Conservation (phyloP, 169 alveolate genomes). For the Neospora caninum region DNA sequence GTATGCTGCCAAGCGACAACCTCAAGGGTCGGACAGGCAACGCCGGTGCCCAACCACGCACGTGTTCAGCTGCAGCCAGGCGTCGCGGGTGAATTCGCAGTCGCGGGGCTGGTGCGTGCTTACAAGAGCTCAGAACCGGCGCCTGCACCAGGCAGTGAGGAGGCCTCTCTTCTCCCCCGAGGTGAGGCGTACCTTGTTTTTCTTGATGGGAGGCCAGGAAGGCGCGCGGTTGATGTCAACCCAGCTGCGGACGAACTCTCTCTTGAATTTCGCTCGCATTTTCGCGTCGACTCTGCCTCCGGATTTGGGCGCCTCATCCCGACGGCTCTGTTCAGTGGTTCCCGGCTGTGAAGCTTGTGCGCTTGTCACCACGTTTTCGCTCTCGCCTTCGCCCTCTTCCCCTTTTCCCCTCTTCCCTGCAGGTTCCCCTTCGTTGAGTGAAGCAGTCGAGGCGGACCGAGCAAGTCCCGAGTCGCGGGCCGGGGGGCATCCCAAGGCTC, state of each 20-base stretch:
- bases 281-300: slow-evolving; percentile 37
- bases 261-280: slow-evolving; percentile 34
- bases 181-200: neutral
- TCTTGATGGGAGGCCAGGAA: slow-evolving; percentile 62
- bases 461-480: neutral
- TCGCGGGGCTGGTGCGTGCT: too few relatives aligned
- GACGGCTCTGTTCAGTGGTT: neutral
- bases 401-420: neutral
- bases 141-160: too few relatives aligned
- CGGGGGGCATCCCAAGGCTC: neutral
- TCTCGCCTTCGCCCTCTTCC: neutral
- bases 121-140: too few relatives aligned
- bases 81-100: too few relatives aligned
- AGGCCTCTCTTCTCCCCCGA: too few relatives aligned
- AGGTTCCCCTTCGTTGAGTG: neutral
- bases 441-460: neutral
- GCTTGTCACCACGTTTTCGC: neutral
- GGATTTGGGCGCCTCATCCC: neutral
- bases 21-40: too few relatives aligned
- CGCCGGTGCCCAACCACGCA: too few relatives aligned
- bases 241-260: slow-evolving; percentile 50
- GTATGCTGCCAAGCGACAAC: too few relatives aligned
- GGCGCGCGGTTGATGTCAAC: slow-evolving; percentile 61
- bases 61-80: too few relatives aligned
- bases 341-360: neutral